Percentiles rank a stretch among this genome's conserved stretches.
Evolutionary conservation across 2,329 filamentous ascomycete species (phyloP).

Genomic region (Ophiocordyceps camponoti-leonardi): DNA sequence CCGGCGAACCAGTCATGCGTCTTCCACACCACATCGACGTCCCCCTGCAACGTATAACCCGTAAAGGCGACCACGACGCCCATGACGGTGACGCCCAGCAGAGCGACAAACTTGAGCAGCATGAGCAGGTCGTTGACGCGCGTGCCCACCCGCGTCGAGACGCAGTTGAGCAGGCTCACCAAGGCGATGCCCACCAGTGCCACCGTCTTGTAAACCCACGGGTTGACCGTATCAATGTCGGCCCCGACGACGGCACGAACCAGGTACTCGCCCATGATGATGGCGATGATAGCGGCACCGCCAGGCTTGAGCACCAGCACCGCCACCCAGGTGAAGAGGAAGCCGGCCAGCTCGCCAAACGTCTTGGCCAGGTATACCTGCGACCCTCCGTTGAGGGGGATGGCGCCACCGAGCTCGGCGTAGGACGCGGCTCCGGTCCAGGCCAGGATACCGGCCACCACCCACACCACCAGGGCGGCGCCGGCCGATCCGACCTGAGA

Average conservation of each 20-base stretch:
- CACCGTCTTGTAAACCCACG: slow-evolving; percentile 82
- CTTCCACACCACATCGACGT: slow-evolving; percentile 75
- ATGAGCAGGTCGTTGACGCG: slow-evolving; percentile 83
- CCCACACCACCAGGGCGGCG: slow-evolving; percentile 80
- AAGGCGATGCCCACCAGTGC: slow-evolving; percentile 58
- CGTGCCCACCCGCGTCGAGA: slow-evolving; percentile 79
- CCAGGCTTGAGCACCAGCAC: slow-evolving; percentile 90
- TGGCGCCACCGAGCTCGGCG: slow-evolving; percentile 87
- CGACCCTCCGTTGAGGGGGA: slow-evolving; percentile 84
- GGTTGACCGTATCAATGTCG: slow-evolving; percentile 63
- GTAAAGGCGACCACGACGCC: slow-evolving; percentile 82
- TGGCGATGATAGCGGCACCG: slow-evolving; percentile 81
- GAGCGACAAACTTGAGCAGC: slow-evolving; percentile 88
- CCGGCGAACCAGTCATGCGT: slow-evolving; percentile 73
- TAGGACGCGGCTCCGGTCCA: slow-evolving; percentile 96
- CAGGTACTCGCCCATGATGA: slow-evolving; percentile 97
- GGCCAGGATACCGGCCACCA: slow-evolving; percentile 74
- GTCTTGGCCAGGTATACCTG: slow-evolving; percentile 94
- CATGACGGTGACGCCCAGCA: slow-evolving; percentile 71
- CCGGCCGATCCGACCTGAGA: slow-evolving; percentile 81
- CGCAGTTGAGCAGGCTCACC: slow-evolving; percentile 75
- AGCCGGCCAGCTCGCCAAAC: slow-evolving; percentile 82
- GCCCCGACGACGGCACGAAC: slow-evolving; percentile 73
- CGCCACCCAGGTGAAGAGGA: slow-evolving; percentile 92
- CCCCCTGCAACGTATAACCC: slow-evolving; percentile 60